Percentiles rank a stretch among this genome's conserved stretches.
Conservation (phyloP, 371 early-diverging fungal genomes). For the Mucor circinelloides region DNA sequence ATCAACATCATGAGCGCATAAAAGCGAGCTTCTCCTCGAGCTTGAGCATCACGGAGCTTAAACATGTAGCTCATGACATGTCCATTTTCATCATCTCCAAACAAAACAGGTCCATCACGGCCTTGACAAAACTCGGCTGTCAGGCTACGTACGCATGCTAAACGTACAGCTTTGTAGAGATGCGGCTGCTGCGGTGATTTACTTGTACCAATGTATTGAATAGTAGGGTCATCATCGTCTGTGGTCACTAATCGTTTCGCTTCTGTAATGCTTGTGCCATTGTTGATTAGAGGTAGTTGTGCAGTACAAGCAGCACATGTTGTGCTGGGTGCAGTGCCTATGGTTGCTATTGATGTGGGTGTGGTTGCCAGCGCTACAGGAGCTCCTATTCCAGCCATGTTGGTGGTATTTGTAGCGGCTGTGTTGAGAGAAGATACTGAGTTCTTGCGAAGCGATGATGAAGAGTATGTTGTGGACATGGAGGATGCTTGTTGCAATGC, state of each 20-base stretch:
- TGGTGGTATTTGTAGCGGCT: background rate
- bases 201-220: constrained; percentile 45
- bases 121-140: constrained; percentile 74
- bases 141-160: constrained; percentile 69
- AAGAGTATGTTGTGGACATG: constrained; percentile 6
- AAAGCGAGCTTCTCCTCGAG: constrained; percentile 67
- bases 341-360: background rate
- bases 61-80: constrained; percentile 77
- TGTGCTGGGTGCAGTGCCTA: background rate
- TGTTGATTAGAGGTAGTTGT: constrained; percentile 39
- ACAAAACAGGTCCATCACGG: constrained; percentile 71
- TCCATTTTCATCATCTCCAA: constrained; percentile 75
- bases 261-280: constrained; percentile 26
- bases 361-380: background rate
- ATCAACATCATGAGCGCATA: constrained; percentile 72
- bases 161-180: constrained; percentile 54
- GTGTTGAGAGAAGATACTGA: background rate
- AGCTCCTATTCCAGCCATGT: background rate
- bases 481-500: constrained; percentile 3
- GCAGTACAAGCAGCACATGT: constrained; percentile 53
- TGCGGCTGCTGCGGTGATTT: constrained; percentile 54
- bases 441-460: constrained; percentile 22
- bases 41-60: constrained; percentile 69
- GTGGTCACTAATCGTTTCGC: constrained; percentile 44
- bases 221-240: constrained; percentile 50